phyloP scores from a whole-genome alignment of 2,329 filamentous ascomycete species.

The Cladosporium sp. region DNA sequence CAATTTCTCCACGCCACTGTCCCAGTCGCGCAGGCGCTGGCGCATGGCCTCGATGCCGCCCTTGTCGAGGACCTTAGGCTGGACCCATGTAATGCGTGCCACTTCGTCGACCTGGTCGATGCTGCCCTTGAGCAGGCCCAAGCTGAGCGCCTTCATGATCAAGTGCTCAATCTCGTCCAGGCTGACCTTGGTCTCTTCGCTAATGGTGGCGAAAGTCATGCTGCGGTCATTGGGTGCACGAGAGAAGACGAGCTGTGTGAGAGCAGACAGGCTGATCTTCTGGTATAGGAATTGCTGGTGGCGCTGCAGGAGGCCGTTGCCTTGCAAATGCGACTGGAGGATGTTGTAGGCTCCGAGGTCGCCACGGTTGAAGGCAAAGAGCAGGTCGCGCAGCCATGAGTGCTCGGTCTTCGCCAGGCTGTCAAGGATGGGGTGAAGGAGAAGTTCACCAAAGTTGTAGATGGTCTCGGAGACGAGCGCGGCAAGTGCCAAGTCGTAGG shows the following conservation, averaged over 20 bases:
- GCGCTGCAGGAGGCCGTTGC: constrained; percentile 75
- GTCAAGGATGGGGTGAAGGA: constrained; percentile 93
- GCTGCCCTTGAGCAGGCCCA: constrained; percentile 84
- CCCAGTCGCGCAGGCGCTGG: constrained; percentile 86
- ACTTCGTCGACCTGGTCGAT: constrained; percentile 96
- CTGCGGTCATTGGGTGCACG: constrained; percentile 92
- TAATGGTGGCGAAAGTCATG: constrained; percentile 88
- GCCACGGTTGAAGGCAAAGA: constrained; percentile 96
- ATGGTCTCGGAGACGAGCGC: constrained; percentile 92
- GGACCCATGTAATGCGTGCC: constrained; percentile 96
- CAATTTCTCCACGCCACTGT: constrained; percentile 90
- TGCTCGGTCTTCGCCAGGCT: constrained; percentile 73
- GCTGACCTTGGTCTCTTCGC: constrained; percentile 87
- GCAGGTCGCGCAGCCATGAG: constrained; percentile 88
- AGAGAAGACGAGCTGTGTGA: constrained; percentile 95
- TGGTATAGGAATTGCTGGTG: constrained; percentile 86
- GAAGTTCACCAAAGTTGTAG: constrained; percentile 99
- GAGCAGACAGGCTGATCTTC: constrained; percentile 94
- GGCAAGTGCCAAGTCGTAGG: constrained; percentile 89
- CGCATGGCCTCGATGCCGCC: constrained; percentile 93
- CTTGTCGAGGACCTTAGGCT: constrained; percentile 96
- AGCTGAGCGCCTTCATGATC: constrained; percentile 97
- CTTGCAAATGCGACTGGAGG: constrained; percentile 68
- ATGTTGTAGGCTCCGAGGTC: constrained; percentile 85
- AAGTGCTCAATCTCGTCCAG: constrained; percentile 94